A percentile compares a stretch with the other conserved stretches of the same genome.
These are phyloP conservation scores for Nemania diffusa DNA, from an alignment of 2,329 filamentous ascomycete genomes.

Conservation along the genomic window DNA sequence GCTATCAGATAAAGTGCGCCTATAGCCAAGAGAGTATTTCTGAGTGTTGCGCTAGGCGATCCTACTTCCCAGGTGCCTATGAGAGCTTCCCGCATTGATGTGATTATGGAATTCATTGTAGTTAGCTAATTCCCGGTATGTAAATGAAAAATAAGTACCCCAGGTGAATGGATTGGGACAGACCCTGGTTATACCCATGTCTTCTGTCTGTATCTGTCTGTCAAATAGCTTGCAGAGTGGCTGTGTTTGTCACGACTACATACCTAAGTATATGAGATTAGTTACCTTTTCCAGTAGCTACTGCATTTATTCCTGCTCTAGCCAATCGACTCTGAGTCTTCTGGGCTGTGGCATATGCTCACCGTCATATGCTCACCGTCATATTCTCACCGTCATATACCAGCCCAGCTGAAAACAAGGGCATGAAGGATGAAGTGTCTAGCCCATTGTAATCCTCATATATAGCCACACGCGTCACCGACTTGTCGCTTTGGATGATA, in stretches of 20 bases:
- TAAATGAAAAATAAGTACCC: background rate
- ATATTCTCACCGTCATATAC: no score
- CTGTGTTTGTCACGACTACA: no score
- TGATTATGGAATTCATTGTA: background rate
- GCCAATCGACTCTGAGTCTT: background rate
- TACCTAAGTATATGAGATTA: no score
- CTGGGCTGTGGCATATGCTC: background rate
- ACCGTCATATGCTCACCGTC: no score
- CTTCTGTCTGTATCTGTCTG: background rate
- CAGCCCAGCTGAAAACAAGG: background rate
- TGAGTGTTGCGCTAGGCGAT: background rate
- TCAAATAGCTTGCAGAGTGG: background rate
- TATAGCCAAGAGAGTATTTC: background rate
- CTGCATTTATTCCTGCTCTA: background rate
- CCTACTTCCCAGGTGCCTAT: background rate
- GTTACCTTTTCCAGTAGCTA: background rate
- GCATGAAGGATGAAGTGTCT: no score
- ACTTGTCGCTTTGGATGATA: no score
- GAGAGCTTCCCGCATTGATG: background rate
- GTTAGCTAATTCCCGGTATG: background rate
- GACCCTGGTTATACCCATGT: background rate
- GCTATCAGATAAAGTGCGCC: background rate
- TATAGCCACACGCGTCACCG: no score
- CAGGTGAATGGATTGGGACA: background rate
- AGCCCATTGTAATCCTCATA: no score